phyloP scores from a whole-genome alignment of 176 grass and related monocot species.

The Themeda triandra region DNA sequence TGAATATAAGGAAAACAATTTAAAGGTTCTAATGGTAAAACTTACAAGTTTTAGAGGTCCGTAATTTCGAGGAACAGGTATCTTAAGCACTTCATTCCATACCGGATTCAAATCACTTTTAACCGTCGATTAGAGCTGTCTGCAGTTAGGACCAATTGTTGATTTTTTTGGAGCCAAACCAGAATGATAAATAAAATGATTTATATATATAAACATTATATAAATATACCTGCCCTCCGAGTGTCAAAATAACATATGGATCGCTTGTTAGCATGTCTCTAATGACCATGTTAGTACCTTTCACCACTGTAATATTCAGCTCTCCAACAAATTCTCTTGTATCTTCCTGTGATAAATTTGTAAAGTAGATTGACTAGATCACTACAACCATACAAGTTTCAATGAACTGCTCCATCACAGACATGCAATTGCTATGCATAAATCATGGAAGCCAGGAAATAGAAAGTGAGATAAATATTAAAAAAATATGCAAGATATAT shows the following conservation, averaged over 20 bases:
- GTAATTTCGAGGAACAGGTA: constrained; percentile 80
- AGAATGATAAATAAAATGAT: constrained; percentile 20
- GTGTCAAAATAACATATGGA: constrained; percentile 86
- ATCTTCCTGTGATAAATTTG: constrained; percentile 64
- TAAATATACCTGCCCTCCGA: constrained; percentile 64
- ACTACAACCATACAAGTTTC: constrained; percentile 26
- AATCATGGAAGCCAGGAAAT: constrained; percentile 17
- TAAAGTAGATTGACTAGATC: constrained; percentile 33
- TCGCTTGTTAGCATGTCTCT: constrained; percentile 95
- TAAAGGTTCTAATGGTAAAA: constrained; percentile 19
- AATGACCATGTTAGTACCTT: constrained; percentile 72
- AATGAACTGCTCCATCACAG: constrained; percentile 1
- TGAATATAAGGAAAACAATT: constrained; percentile 2
- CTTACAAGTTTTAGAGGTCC: constrained; percentile 96
- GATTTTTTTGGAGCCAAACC: constrained; percentile 21
- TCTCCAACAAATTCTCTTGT: constrained; percentile 74
- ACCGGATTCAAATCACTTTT: constrained; percentile 94
- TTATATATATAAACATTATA: constrained; percentile 2
- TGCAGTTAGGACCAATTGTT: constrained; percentile 42
- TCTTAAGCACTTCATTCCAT: constrained; percentile 92
- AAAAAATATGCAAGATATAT: constrained; percentile 8
- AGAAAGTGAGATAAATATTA: constrained; percentile 15
- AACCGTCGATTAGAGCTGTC: constrained; percentile 78
- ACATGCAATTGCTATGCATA: constrained; percentile 28
- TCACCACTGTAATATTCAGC: constrained; percentile 82